A percentile compares a stretch with the other conserved stretches of the same genome.
These are phyloP conservation scores for Hemileccinum rubropunctum DNA, from an alignment of 768 basidiomycete genomes.

Conservation along the genomic window DNA sequence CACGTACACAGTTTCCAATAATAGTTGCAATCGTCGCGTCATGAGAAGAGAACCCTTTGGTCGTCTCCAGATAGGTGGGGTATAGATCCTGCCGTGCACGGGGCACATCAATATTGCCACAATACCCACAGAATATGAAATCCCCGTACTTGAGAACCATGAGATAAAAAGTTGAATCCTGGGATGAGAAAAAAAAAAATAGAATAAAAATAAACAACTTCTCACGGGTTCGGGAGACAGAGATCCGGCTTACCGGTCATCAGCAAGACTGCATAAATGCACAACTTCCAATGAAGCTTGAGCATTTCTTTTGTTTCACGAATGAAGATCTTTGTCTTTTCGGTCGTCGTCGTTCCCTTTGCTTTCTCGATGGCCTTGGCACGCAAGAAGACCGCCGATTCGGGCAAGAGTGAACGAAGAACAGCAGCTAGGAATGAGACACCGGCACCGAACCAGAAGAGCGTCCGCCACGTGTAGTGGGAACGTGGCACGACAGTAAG, in stretches of 20 bases:
- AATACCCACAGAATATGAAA: not conserved
- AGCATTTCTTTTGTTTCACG: constrained; percentile 74
- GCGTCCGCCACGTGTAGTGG: constrained; percentile 58
- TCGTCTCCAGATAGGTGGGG: constrained; percentile 66
- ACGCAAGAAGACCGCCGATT: constrained; percentile 69
- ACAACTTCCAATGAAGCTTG: constrained; percentile 75
- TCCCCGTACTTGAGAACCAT: constrained; percentile 56
- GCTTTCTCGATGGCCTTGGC: constrained; percentile 56
- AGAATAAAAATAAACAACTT: not conserved
- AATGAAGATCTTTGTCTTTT: constrained; percentile 72
- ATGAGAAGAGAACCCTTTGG: constrained; percentile 58
- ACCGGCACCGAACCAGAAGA: constrained; percentile 81
- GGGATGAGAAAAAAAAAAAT: not conserved
- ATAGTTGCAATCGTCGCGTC: constrained; percentile 76
- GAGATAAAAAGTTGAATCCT: constrained; percentile 79
- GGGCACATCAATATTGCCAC: not conserved
- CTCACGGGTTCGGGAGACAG: not conserved
- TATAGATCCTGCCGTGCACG: constrained; percentile 53
- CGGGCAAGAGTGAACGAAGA: constrained; percentile 68
- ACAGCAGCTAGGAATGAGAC: constrained; percentile 68
- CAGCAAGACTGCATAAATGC: constrained; percentile 79
- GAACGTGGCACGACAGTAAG: constrained; percentile 48
- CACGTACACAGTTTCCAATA: constrained; percentile 66
- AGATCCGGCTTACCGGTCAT: constrained; percentile 51
- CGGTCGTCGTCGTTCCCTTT: constrained; percentile 31